These are phyloP conservation scores for Euphorbia peplus DNA, from an alignment of 345 rosid genomes.

Conservation along the genomic window DNA sequence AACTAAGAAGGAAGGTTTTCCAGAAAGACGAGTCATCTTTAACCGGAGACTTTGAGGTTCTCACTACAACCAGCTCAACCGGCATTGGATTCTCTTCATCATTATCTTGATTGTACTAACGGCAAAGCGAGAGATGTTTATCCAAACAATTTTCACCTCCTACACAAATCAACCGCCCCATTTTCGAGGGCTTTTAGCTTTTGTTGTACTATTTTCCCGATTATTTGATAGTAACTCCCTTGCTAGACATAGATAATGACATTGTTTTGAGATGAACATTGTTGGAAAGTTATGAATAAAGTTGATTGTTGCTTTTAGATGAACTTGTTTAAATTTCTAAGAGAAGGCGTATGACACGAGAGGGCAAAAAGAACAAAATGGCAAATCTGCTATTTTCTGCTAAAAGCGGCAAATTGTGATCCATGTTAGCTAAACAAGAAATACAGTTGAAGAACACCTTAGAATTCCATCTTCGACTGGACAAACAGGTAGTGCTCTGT, in stretches of 20 bases:
- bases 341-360: background rate
- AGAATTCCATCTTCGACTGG: background rate
- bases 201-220: no score
- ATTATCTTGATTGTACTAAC: background rate
- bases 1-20: slow-evolving; percentile 46
- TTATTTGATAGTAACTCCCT: background rate
- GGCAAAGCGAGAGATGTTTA: background rate
- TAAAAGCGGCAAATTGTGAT: background rate
- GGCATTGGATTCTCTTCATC: slow-evolving; percentile 37
- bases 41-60: slow-evolving; percentile 53
- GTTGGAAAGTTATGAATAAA: background rate
- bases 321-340: background rate
- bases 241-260: background rate
- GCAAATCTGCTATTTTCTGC: background rate
- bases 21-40: slow-evolving; percentile 24
- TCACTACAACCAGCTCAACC: slow-evolving; percentile 34
- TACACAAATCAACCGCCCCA: no score
- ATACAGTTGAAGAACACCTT: background rate
- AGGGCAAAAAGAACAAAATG: no score
- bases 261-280: background rate
- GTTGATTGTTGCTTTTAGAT: background rate
- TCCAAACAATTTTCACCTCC: background rate
- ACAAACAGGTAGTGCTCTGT: background rate
- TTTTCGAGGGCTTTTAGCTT: background rate
- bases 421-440: slow-evolving; percentile 1